Evolutionary conservation across 345 rosid species (phyloP), one percentile per base, ranked within the genome.

Genomic region (Pistacia atlantica): DNA sequence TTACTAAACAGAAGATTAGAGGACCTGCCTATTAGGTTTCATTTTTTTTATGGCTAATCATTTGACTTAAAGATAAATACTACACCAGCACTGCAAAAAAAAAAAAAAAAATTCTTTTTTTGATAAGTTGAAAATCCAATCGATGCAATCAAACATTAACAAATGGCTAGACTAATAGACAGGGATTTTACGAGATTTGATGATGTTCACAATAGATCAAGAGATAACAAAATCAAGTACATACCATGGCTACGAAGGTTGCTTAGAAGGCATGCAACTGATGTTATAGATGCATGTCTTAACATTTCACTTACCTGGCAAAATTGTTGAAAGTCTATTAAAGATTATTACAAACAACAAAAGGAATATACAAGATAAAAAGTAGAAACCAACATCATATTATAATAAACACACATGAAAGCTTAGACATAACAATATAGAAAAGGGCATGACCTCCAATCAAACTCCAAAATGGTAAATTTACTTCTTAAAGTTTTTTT

Each of bases 231-330:
- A 77, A 69, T 49, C 57, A 46, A 8, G 37, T 5, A 77, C 54
- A 35, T 86, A 93, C 97, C 98, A 71, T 91, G 87, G 83, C 93
- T 90, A 67, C 97, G 93, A 68, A 92, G 90, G 81, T 90, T 89
- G 80, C 89, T 88, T 67, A 93, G 56, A 54, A 91, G 82, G 67
- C 83, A 84, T 64, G 95, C 91, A 83, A 89, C 87, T 77, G 86
- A 81, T 52, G 93, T 72, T 77, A 84, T 75, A 13, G 97, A 86
- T 51, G 91, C 81, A 82, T 81, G 89, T 85, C 95, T 90, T 42
- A 88, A 78, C 89, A 96, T 85, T 84, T 89, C 91, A 78, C 85
- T 88, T 65, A 86, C 92, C 99, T 92, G 86, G 74, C 37, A 79
- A 68, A 73, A 69, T 77, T 51, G 20, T 4, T 20, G 61, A 77